Conservation (phyloP, 2,329 filamentous ascomycete species). For the Arthrinium puccinioides region DNA sequence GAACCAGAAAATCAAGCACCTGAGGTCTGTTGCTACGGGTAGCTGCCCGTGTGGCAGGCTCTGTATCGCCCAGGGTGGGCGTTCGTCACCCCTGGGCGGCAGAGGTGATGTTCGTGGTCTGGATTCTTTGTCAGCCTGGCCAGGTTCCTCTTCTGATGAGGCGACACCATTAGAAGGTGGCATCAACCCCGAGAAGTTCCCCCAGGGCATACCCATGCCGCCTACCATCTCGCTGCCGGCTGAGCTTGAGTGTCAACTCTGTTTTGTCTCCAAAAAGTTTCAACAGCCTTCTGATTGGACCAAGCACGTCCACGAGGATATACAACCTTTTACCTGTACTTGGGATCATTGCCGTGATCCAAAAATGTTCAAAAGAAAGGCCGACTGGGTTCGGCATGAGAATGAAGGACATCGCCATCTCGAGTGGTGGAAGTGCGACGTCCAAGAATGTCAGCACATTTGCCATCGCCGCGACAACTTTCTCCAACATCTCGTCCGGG, state of each 20-base stretch:
- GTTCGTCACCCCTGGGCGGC: slow-evolving; percentile 52
- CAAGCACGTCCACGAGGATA: slow-evolving; percentile 90
- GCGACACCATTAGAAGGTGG: slow-evolving; percentile 61
- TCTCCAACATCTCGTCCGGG: slow-evolving; percentile 82
- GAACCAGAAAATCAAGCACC: slow-evolving; percentile 63
- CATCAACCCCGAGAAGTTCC: slow-evolving; percentile 68
- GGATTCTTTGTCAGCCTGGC: slow-evolving; percentile 46
- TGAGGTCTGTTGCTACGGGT: slow-evolving; percentile 42
- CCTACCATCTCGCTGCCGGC: slow-evolving; percentile 71
- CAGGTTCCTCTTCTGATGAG: slow-evolving; percentile 56
- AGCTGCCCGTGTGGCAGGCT: slow-evolving; percentile 54
- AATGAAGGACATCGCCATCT: slow-evolving; percentile 85
- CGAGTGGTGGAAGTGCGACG: slow-evolving; percentile 84
- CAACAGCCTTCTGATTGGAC: slow-evolving; percentile 94
- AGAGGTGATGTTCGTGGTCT: slow-evolving; percentile 51
- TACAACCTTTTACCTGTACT: slow-evolving; percentile 89
- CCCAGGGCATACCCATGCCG: slow-evolving; percentile 72
- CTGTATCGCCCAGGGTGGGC: slow-evolving; percentile 63
- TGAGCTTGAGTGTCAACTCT: slow-evolving; percentile 83
- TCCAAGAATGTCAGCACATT: slow-evolving; percentile 71
- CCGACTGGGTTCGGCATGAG: slow-evolving; percentile 92
- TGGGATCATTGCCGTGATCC: slow-evolving; percentile 76
- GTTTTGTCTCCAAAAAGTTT: slow-evolving; percentile 78
- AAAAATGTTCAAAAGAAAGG: slow-evolving; percentile 91
- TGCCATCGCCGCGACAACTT: slow-evolving; percentile 92